These are phyloP conservation scores for Hypoxylon subgilvum DNA, from an alignment of 495 filamentous ascomycete genomes.

Conservation along the genomic window DNA sequence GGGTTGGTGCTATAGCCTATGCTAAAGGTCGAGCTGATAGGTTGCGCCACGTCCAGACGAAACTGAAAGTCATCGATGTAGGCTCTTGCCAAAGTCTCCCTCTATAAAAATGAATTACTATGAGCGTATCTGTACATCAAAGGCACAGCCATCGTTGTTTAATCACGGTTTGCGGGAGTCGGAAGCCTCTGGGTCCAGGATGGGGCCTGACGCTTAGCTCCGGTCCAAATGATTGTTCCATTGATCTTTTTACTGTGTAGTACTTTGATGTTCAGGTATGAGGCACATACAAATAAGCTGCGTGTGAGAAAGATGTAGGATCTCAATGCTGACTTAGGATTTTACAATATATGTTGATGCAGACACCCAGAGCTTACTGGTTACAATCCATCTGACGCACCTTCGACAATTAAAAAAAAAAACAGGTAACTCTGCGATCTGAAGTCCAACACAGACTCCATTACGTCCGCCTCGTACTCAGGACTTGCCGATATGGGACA, in stretches of 20 bases:
- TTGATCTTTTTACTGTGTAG: too few relatives aligned
- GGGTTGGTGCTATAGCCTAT: slow-evolving; percentile 15
- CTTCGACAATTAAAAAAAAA: slow-evolving; percentile 6
- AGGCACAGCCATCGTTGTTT: slow-evolving; percentile 14
- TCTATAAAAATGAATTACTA: not conserved
- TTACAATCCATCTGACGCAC: slow-evolving; percentile 24
- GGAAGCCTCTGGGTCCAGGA: too few relatives aligned
- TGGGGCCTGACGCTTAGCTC: not conserved
- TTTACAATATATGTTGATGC: slow-evolving; percentile 20
- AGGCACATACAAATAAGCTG: slow-evolving; percentile 1
- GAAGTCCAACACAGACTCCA: slow-evolving; percentile 20
- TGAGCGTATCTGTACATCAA: slow-evolving; percentile 4
- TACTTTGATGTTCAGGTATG: too few relatives aligned
- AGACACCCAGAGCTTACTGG: slow-evolving; percentile 20
- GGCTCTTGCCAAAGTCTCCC: not conserved
- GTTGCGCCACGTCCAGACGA: not conserved
- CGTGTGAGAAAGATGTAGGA: slow-evolving; percentile 20
- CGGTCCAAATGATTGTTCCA: too few relatives aligned
- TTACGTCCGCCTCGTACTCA: slow-evolving; percentile 8
- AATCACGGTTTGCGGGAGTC: slow-evolving; percentile 5
- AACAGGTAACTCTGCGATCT: slow-evolving; percentile 7
- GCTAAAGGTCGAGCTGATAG: slow-evolving; percentile 10
- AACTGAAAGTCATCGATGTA: too few relatives aligned
- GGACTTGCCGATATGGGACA: slow-evolving; percentile 19
- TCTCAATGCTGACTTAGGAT: slow-evolving; percentile 15